A percentile compares a stretch with the other conserved stretches of the same genome.
Evolutionary conservation across 352 stramenopile genomes (phyloP).

Genomic region (Sclerospora graminicola): DNA sequence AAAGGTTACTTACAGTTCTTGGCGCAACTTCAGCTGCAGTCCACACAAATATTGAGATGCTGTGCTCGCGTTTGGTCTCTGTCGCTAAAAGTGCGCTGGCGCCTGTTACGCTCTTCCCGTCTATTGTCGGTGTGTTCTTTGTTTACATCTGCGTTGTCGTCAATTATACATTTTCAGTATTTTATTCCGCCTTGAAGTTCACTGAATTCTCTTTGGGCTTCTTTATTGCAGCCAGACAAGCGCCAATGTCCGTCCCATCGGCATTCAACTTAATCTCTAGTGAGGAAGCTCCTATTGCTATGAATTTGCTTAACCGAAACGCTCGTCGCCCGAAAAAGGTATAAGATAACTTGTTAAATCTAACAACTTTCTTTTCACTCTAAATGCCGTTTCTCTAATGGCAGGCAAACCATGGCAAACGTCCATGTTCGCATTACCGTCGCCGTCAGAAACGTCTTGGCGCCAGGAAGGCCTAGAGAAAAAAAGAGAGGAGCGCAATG

Average conservation of each 20-base stretch:
- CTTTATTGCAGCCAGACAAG: slow-evolving; percentile 6
- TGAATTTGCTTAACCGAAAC: slow-evolving; percentile 79
- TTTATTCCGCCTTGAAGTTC: background rate
- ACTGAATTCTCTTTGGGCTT: background rate
- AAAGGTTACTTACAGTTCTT: too few species aligned
- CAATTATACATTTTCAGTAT: background rate
- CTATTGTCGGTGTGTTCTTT: slow-evolving; percentile 10
- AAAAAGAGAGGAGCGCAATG: background rate
- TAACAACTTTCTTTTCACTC: background rate
- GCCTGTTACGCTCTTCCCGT: slow-evolving; percentile 24
- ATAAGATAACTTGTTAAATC: background rate
- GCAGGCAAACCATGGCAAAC: slow-evolving; percentile 82
- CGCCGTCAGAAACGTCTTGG: slow-evolving; percentile 74
- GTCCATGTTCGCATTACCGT: slow-evolving; percentile 70
- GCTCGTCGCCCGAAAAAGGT: slow-evolving; percentile 79
- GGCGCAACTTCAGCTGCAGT: too few species aligned
- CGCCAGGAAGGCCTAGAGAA: slow-evolving; percentile 22
- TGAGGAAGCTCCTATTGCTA: slow-evolving; percentile 38
- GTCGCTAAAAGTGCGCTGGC: slow-evolving; percentile 27
- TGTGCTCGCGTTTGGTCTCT: slow-evolving; percentile 26
- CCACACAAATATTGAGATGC: too few species aligned
- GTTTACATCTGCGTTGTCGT: background rate
- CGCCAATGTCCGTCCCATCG: slow-evolving; percentile 28
- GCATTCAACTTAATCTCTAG: slow-evolving; percentile 8
- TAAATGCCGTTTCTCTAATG: background rate